A percentile compares a stretch with the other conserved stretches of the same genome.
Evolutionary conservation across 768 basidiomycete species (phyloP).

Genomic region (Gautieria morchelliformis): DNA sequence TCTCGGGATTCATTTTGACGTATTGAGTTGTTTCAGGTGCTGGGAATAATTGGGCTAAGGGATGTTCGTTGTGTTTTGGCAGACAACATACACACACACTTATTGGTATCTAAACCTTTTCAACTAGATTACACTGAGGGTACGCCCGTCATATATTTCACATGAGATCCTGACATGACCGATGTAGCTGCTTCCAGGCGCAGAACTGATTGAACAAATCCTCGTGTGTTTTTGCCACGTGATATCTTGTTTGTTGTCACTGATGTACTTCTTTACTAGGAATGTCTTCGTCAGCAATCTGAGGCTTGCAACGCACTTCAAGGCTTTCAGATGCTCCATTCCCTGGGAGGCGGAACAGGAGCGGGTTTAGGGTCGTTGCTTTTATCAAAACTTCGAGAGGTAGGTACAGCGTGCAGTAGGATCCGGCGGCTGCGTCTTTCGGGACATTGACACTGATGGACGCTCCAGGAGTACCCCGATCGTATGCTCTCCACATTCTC

Average conservation of each 20-base stretch:
- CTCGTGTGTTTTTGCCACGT: constrained; percentile 31
- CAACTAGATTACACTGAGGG: constrained; percentile 83
- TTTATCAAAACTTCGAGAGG: constrained; percentile 75
- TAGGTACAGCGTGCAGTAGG: constrained; percentile 17
- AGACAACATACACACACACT: not conserved
- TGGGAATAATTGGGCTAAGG: constrained; percentile 96
- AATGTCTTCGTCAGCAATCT: constrained; percentile 68
- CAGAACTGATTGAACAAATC: constrained; percentile 83
- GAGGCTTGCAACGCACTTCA: constrained; percentile 82
- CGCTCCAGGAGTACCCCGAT: constrained; percentile 47
- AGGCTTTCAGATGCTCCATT: constrained; percentile 84
- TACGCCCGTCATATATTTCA: constrained; percentile 17
- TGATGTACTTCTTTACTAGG: constrained; percentile 28
- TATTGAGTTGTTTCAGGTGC: constrained; percentile 30
- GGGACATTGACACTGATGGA: not conserved
- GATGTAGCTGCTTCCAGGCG: constrained; percentile 39
- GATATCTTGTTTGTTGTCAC: not conserved
- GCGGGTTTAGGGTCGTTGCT: constrained; percentile 77
- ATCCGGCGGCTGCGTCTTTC: not conserved
- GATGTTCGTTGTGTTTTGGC: constrained; percentile 44
- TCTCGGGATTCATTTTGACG: not conserved
- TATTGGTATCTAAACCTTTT: not conserved
- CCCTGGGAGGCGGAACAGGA: constrained; percentile 87
- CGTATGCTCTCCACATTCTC: constrained; percentile 45
- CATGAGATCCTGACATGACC: not conserved